Evolutionary conservation across 441 rosid species (phyloP).

Genomic region (Corymbia calophylla): DNA sequence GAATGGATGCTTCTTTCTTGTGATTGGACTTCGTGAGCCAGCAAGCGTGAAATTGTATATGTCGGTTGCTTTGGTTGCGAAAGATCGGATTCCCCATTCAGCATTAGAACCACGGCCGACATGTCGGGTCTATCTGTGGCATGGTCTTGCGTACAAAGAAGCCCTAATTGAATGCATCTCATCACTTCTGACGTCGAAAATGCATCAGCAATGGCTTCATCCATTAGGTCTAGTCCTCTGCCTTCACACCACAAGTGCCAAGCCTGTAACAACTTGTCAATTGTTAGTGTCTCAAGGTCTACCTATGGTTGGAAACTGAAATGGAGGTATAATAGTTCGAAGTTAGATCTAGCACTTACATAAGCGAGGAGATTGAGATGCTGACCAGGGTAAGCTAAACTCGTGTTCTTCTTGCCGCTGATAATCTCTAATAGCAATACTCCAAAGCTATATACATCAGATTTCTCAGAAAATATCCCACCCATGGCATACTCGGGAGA

Average conservation of each 20-base stretch:
- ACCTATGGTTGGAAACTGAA: neutral
- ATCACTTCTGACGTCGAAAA: neutral
- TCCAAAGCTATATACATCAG: slow-evolving; percentile 5
- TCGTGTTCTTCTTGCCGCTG: neutral
- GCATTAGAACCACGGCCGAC: neutral
- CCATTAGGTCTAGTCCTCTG: neutral
- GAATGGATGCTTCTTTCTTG: neutral
- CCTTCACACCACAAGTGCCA: slow-evolving; percentile 1
- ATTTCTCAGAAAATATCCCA: slow-evolving; percentile 1
- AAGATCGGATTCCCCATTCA: neutral
- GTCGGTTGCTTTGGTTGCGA: neutral
- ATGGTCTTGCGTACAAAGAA: neutral
- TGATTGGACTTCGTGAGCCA: neutral
- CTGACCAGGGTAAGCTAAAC: neutral
- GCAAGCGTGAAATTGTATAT: neutral
- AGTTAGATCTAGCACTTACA: neutral
- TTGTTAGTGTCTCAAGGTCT: neutral
- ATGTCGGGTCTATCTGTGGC: neutral
- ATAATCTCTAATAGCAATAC: neutral
- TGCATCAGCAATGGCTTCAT: neutral
- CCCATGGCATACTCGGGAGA: slow-evolving; percentile 3
- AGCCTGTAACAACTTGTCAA: neutral
- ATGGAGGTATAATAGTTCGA: neutral
- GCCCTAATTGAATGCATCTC: slow-evolving; percentile 1
- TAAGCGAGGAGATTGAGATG: neutral